Base-by-base conservation (phyloP, 2,329 filamentous ascomycete genomes). In the Fusarium nurragi region DNA sequence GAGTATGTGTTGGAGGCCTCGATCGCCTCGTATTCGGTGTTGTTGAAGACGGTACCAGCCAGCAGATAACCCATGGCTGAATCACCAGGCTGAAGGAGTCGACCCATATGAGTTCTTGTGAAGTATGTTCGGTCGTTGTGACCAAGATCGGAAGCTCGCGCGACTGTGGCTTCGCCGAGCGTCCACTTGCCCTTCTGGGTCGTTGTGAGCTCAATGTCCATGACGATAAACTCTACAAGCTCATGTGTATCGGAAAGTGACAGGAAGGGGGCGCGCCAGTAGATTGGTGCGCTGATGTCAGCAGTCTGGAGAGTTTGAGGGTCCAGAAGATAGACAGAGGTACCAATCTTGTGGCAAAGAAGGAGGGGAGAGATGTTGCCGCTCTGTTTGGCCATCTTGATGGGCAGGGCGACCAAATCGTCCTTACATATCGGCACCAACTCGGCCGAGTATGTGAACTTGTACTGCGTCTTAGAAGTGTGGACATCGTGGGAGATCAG, bases 401-500 rank as follows among this genome's bases (percentile, higher is more conserved):
- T 88, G 1, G 95, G 95, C 32, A 99, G 81, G 2, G 92, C 94
- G n/a, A 99, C 92, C 25, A 99, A 83, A 75, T 99, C 95, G 71
- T 99, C 95, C 78, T 97, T 97, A 83, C 95, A 98, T 46, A 99
- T 93, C 2, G 95, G 95, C 23, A 98, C 90, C 45, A 99, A 79
- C 75, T 97, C 92, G 51, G 90, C 88, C 0, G 93, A 96, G 78
- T 88, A 98, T 41, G 91, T 90, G 80, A 97, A 97, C 77, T 99
- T 99, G 86, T 94, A 98, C 30, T 90, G 93, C 78, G 92, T 95
- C 60, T 89, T 91, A 16, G 90, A 91, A 1, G 94, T 97, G 79
- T 99, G 95, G 13, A 90, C 87, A 77, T 99, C 94, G 81, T 93
- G 89, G 6, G 93, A 97, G 70, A 99, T 98, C 43, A 98, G 85